Conservation (phyloP, 805 yeast species). For the Candida tibetensis region DNA sequence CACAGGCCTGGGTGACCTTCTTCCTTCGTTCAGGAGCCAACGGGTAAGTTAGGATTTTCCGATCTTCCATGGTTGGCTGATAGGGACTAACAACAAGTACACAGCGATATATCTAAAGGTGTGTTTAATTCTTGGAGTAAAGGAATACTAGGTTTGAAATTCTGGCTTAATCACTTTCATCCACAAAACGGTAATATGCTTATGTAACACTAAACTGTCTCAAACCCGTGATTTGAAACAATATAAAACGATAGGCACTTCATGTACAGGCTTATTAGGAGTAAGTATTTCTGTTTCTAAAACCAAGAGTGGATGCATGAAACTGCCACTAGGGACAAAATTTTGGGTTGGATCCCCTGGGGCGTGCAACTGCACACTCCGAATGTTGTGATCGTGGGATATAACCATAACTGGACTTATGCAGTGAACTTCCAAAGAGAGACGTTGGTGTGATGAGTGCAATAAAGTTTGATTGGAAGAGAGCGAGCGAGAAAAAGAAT, state of each 20-base stretch:
- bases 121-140: background rate
- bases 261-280: background rate
- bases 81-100: no score
- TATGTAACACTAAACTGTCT: background rate
- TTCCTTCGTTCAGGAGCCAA: constrained; percentile 22
- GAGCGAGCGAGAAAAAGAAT: no score
- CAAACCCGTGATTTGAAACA: background rate
- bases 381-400: no score
- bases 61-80: constrained; percentile 5
- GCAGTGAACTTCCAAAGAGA: no score
- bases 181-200: background rate
- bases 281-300: background rate
- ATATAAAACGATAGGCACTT: background rate
- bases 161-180: background rate
- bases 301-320: background rate
- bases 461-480: no score
- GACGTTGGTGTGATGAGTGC: no score
- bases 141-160: background rate
- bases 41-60: constrained; percentile 2
- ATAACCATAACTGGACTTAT: no score
- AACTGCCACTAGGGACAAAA: no score
- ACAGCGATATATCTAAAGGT: no score
- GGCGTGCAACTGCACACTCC: background rate
- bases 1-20: constrained; percentile 48
- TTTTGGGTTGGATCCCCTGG: background rate